phyloP scores from a whole-genome alignment of 2,329 filamentous ascomycete genomes.

The Exophiala sp. region DNA sequence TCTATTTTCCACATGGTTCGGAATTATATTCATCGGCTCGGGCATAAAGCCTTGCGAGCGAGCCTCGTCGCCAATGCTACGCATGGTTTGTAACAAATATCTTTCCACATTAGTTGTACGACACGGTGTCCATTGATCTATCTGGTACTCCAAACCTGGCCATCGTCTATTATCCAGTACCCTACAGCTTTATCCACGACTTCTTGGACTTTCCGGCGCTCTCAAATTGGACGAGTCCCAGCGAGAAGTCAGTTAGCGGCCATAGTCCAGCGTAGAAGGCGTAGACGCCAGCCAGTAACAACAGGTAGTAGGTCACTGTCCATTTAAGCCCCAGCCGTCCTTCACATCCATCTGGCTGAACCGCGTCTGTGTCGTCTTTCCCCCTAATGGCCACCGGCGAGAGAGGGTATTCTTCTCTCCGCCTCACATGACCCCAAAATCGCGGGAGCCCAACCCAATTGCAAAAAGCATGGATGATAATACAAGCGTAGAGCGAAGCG shows the following conservation, averaged over 20 bases:
- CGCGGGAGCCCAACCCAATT: constrained; percentile 87
- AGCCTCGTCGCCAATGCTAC: no score
- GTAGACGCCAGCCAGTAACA: constrained; percentile 66
- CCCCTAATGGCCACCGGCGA: constrained; percentile 31
- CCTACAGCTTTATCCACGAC: background rate
- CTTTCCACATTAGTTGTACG: no score
- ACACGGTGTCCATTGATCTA: no score
- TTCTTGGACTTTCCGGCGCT: background rate
- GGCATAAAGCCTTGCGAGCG: background rate
- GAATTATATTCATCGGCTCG: background rate
- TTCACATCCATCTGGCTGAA: constrained; percentile 28
- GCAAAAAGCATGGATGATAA: constrained; percentile 78
- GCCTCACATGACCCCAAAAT: constrained; percentile 70
- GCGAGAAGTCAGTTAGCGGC: constrained; percentile 56
- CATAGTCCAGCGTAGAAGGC: constrained; percentile 68
- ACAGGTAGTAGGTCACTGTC: constrained; percentile 71
- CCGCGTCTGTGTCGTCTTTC: constrained; percentile 36
- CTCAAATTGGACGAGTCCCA: constrained; percentile 32
- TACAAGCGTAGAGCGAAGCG: constrained; percentile 69
- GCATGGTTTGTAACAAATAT: no score
- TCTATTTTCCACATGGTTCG: background rate
- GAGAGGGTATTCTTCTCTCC: constrained; percentile 36
- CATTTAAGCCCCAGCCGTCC: constrained; percentile 47
- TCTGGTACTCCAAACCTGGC: no score
- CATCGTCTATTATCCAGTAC: no score